Percentiles rank a stretch among this genome's conserved stretches.
Conservation (phyloP, 2,329 filamentous ascomycete species). For the Penicillium sclerotiorum region DNA sequence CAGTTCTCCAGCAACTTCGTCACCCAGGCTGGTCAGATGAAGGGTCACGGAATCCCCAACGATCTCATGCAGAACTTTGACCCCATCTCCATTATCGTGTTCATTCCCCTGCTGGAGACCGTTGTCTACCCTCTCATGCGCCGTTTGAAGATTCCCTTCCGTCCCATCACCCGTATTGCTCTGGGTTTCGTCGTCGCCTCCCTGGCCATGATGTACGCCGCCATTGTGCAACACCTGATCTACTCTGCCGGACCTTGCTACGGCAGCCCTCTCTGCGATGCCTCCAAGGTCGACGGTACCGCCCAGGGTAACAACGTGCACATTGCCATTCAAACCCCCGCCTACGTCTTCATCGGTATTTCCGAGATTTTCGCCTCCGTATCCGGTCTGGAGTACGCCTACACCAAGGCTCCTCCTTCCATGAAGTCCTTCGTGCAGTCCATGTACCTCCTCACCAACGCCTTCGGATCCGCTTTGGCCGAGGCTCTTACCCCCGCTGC, state of each 20-base stretch:
- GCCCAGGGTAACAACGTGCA: constrained; percentile 45
- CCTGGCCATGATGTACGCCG: constrained; percentile 64
- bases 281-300: constrained; percentile 35
- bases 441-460: constrained; percentile 61
- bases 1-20: constrained; percentile 70
- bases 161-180: constrained; percentile 75
- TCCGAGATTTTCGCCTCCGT: constrained; percentile 66
- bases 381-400: constrained; percentile 72
- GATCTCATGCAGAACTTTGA: constrained; percentile 77
- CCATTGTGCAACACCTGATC: constrained; percentile 60
- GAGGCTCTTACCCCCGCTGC: constrained; percentile 63
- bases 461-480: constrained; percentile 61
- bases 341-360: constrained; percentile 49
- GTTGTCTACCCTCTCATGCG: constrained; percentile 71
- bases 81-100: constrained; percentile 72
- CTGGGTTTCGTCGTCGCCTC: constrained; percentile 68
- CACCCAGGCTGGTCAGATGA: constrained; percentile 65
- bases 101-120: constrained; percentile 71
- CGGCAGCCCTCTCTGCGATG: constrained; percentile 39
- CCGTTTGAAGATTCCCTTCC: constrained; percentile 66
- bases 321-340: constrained; percentile 49
- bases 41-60: constrained; percentile 72
- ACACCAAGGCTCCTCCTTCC: constrained; percentile 69
- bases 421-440: constrained; percentile 67
- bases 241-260: constrained; percentile 59